Conservation (phyloP, 2,329 filamentous ascomycete species). For the Calonectria leucothoes region DNA sequence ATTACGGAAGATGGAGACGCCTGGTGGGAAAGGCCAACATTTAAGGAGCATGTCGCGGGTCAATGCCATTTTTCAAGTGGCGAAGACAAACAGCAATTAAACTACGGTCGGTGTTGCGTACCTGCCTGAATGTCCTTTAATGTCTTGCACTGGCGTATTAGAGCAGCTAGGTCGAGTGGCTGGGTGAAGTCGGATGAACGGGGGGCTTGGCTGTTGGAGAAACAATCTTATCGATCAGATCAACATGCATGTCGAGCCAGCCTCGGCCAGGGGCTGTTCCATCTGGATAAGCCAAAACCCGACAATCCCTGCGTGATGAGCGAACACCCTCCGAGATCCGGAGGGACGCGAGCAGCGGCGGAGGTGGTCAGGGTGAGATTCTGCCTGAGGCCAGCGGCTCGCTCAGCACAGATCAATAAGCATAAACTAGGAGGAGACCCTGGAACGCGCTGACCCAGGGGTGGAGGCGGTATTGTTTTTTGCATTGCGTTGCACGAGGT, state of each 20-base stretch:
- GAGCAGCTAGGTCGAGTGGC: not conserved
- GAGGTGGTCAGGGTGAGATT: not conserved
- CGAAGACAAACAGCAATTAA: not conserved
- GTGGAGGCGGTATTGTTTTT: not conserved
- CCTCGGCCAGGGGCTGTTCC: conserved; percentile 30
- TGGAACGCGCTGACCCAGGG: not conserved
- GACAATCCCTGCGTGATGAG: not conserved
- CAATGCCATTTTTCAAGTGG: not conserved
- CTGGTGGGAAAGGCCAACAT: not conserved
- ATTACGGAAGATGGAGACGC: not conserved
- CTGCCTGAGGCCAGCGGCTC: conserved; percentile 15
- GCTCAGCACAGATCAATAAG: conserved; percentile 1
- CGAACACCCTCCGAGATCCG: not conserved
- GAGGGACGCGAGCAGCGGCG: not conserved
- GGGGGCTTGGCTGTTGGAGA: not conserved
- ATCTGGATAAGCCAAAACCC: not conserved
- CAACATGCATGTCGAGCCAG: conserved; percentile 35
- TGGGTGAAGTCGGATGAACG: not conserved
- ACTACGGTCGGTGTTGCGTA: too few relatives aligned
- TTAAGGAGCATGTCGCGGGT: not conserved
- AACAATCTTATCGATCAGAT: conserved; percentile 45
- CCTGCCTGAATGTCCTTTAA: not conserved
- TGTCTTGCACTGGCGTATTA: too few relatives aligned
- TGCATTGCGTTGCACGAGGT: not conserved
- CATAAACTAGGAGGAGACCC: not conserved